These are phyloP conservation scores for Komagataea norvegica DNA, from an alignment of 1,139 yeast genomes.

Conservation along the genomic window DNA sequence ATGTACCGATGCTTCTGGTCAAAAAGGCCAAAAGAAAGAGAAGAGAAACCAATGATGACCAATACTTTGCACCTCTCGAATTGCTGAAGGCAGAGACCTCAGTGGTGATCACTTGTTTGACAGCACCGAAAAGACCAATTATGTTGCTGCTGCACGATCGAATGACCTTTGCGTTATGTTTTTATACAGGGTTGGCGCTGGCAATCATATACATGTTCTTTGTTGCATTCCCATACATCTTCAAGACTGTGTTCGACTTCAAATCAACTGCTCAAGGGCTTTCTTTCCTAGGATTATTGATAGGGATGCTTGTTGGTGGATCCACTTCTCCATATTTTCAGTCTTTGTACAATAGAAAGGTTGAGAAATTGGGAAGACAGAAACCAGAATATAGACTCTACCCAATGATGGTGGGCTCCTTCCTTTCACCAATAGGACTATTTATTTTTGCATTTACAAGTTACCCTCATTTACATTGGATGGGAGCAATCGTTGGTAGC, in stretches of 20 bases:
- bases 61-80: constrained; percentile 49
- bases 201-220: constrained; percentile 61
- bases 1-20: constrained; percentile 57
- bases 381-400: constrained; percentile 60
- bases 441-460: constrained; percentile 79
- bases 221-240: constrained; percentile 57
- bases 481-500: constrained; percentile 65
- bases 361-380: constrained; percentile 35
- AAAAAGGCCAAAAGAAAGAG: constrained; percentile 55
- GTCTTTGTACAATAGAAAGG: constrained; percentile 28
- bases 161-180: constrained; percentile 56
- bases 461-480: constrained; percentile 59
- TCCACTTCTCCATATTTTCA: constrained; percentile 32
- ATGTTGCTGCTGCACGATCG: constrained; percentile 51
- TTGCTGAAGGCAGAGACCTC: constrained; percentile 38
- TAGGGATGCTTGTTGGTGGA: constrained; percentile 42
- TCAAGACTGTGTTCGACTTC: constrained; percentile 43
- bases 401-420: constrained; percentile 41
- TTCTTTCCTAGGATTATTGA: constrained; percentile 47
- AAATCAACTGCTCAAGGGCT: constrained; percentile 48
- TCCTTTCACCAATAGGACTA: constrained; percentile 56
- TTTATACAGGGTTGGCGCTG: constrained; percentile 56
- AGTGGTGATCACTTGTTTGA: constrained; percentile 34
- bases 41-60: constrained; percentile 52
- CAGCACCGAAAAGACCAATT: constrained; percentile 48